Evolutionary conservation across 441 rosid species (phyloP).

Genomic region (Aleurites moluccanus): DNA sequence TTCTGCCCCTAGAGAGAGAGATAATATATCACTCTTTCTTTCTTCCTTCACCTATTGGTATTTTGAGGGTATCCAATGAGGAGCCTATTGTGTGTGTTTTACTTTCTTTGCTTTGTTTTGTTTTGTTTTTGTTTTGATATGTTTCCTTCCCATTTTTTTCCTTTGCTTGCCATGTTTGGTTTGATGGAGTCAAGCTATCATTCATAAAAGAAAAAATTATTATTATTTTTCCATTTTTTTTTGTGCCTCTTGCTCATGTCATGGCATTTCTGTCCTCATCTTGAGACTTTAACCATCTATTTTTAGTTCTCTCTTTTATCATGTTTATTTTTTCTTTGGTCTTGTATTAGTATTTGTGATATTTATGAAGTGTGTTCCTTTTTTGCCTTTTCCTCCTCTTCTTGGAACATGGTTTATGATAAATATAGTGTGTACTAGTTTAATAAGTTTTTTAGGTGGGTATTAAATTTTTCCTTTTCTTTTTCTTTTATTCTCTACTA

Average conservation of each 20-base stretch:
- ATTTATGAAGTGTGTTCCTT: too few relatives aligned
- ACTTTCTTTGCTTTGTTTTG: too few relatives aligned
- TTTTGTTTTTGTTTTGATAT: neutral
- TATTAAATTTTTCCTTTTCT: constrained; percentile 11
- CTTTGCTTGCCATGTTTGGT: constrained; percentile 18
- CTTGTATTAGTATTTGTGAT: too few relatives aligned
- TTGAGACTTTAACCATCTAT: constrained; percentile 30
- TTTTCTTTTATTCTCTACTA: constrained; percentile 5
- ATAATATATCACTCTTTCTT: neutral
- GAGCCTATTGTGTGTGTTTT: neutral
- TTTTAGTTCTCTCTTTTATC: neutral
- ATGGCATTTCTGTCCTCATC: constrained; percentile 1
- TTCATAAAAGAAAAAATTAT: too few relatives aligned
- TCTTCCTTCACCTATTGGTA: neutral
- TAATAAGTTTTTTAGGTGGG: constrained; percentile 18
- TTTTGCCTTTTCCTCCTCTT: too few relatives aligned
- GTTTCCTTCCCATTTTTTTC: neutral
- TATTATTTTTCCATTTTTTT: too few relatives aligned
- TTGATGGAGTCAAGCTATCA: neutral
- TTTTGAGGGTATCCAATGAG: constrained; percentile 10
- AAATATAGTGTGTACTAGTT: constrained; percentile 1
- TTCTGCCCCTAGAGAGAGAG: neutral
- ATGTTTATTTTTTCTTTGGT: neutral
- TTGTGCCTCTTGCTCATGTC: too few relatives aligned
- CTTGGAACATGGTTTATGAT: constrained; percentile 4